Evolutionary conservation across 73 alveolate species (phyloP), one percentile per base, ranked within the genome.

Genomic region (Vitrella brassicaformis): DNA sequence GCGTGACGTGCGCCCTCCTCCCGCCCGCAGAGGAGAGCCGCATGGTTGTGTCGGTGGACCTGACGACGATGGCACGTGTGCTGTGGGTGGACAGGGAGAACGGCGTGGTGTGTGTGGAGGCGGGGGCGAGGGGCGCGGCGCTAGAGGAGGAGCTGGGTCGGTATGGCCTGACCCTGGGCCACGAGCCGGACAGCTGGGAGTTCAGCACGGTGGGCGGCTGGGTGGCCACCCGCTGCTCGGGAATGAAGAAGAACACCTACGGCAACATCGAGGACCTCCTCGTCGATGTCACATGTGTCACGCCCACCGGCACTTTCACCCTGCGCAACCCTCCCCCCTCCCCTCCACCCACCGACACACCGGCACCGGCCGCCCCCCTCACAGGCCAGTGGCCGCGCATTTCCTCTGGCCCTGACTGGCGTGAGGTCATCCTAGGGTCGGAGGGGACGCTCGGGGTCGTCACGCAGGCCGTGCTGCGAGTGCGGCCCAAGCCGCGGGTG

Each of bases 191-290:
- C 75, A 71, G 85, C 28, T 19, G 47, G 47, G 87, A 84, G 32
- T 70, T 72, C 66, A 32, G 81, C 7, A 84, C 87, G 27, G 47
- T 84, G 72, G 90, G 90, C 26, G 90, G 90, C 31, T 84, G 90
- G 87, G 69, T 84, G 31, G 81, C 90, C 28, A 79, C 87, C 26
- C 66, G 80, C 28, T 78, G 79, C 10, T 47, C 76, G 28, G 85
- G 98, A 47, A 94, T 94, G 98, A 94, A 94, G 86, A 89, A 92
- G 80, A 92, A 94, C 71, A 82, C 73, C 27, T 94, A 94, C 82
- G 98, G 98, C 68, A 94, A 92, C 78, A 94, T 94, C 47, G 97
- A 94, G 47, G 98, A 92, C 65, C 28, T 78, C 25, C 72, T 78
- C 25, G n/a, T 22, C 10, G 28, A 30, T 26, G 30, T 78, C 25